Evolutionary conservation across 2,329 filamentous ascomycete genomes (phyloP), one percentile per base, ranked within the genome.

Genomic region (Xylariales sp.): DNA sequence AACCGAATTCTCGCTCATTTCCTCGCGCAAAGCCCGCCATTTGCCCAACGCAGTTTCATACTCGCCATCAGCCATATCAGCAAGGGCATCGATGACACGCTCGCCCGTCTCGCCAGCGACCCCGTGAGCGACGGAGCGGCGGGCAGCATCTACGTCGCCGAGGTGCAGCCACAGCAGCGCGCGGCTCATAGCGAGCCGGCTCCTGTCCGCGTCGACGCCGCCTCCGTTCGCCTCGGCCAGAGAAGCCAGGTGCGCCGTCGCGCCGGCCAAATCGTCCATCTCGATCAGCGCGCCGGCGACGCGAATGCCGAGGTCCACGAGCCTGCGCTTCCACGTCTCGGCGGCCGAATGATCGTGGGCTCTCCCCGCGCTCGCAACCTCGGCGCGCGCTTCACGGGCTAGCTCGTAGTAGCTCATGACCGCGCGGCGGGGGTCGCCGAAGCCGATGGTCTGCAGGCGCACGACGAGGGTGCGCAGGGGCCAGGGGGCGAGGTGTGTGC

Each of bases 341-440:
- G 84, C 82, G 28, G 88, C 87, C 0, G 88, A 84, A 58, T 86
- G 83, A 9, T 86, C 84, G 46, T 83, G 82, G 39, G 72, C 75
- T 10, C 73, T 75, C 5, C 74, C 76, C 0, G 87, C 84, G 39
- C 81, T 83, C 18, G 82, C 80, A 5, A 93, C 82, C 64, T 86
- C 85, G 1, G 83, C 82, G 18, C 94, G 85, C 1, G 93, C 93
- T 78, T 97, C 93, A 8, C 92, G 82, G 0, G 91, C 94, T 1
- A 98, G 85, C 70, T 97, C 94, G 77, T 97, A 97, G 77, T 97
- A 93, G 52, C 92, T 92, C 85, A 96, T 95, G 65, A 99, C 90
- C 3, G 93, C 92, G 69, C 94, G 87, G 4, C 95, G 86, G 57
- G 90, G 88, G 79, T 99, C 96, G 3, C 91, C 91, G 71, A 96